Conservation (phyloP, 148 eudicot genomes). For the Dysphania ambrosioides region DNA sequence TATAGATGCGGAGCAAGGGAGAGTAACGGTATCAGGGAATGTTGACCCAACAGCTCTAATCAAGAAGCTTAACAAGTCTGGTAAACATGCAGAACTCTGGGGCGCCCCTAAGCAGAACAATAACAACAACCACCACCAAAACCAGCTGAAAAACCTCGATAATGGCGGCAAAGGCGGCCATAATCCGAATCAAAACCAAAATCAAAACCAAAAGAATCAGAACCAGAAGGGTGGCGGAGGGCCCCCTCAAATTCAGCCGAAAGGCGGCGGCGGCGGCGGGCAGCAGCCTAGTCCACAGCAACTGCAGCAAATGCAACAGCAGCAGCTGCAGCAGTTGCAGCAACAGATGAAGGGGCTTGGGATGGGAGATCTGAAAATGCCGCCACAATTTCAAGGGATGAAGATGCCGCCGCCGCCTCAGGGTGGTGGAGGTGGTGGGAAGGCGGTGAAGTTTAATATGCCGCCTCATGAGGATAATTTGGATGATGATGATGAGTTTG, state of each 20-base stretch:
- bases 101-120: constrained; percentile 32
- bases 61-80: constrained; percentile 58
- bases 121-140: constrained; percentile 26
- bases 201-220: too few species aligned
- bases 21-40: constrained; percentile 62
- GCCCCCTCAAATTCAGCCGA: constrained; percentile 21
- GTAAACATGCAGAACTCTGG: constrained; percentile 77
- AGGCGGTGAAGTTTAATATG: constrained; percentile 27
- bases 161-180: constrained; percentile 21
- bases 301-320: constrained; percentile 31
- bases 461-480: constrained; percentile 26
- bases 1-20: constrained; percentile 68
- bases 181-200: constrained; percentile 14
- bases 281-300: constrained; percentile 32
- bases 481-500: constrained; percentile 17
- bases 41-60: constrained; percentile 54
- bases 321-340: constrained; percentile 30
- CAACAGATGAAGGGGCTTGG: constrained; percentile 34
- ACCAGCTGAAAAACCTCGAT: constrained; percentile 28
- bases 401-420: constrained; percentile 19
- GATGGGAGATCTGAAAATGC: constrained; percentile 36
- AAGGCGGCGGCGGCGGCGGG: constrained; percentile 35
- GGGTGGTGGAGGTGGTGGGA: constrained; percentile 9
- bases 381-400: constrained; percentile 32
- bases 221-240: constrained; percentile 37